Evolutionary conservation across 2,329 filamentous ascomycete species (phyloP).

Genomic region (Colletotrichum viniferum): DNA sequence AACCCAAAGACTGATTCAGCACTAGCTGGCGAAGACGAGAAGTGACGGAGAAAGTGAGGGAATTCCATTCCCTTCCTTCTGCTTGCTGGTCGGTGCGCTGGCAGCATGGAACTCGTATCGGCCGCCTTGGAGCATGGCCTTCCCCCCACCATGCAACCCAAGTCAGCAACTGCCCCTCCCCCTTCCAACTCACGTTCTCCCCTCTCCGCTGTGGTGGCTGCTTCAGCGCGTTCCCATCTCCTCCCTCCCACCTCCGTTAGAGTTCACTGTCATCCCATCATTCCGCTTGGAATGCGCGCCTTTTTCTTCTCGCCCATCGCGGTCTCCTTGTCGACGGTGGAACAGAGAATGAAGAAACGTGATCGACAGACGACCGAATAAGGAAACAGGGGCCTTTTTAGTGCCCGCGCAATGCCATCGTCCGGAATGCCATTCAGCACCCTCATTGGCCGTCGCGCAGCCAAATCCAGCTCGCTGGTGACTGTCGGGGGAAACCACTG

Average conservation of each 20-base stretch:
- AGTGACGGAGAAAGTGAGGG: neutral
- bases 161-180: neutral
- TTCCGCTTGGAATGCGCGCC: neutral
- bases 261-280: neutral
- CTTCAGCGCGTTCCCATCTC: neutral
- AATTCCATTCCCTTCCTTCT: neutral
- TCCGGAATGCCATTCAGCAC: neutral
- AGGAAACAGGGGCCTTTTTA: slow-evolving; percentile 2
- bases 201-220: neutral
- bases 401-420: slow-evolving; percentile 9
- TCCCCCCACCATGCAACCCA: neutral
- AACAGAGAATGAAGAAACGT: neutral
- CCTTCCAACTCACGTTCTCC: neutral
- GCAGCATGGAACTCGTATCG: neutral
- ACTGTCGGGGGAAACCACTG: slow-evolving; percentile 12
- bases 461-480: neutral
- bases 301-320: neutral
- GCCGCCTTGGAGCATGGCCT: neutral
- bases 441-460: slow-evolving; percentile 15
- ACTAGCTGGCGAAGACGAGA: neutral
- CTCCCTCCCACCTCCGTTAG: neutral
- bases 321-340: neutral
- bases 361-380: slow-evolving; percentile 9
- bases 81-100: neutral
- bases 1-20: neutral